Conservation (phyloP, 1,139 yeast genomes). For the Wickerhamiella pararugosa region DNA sequence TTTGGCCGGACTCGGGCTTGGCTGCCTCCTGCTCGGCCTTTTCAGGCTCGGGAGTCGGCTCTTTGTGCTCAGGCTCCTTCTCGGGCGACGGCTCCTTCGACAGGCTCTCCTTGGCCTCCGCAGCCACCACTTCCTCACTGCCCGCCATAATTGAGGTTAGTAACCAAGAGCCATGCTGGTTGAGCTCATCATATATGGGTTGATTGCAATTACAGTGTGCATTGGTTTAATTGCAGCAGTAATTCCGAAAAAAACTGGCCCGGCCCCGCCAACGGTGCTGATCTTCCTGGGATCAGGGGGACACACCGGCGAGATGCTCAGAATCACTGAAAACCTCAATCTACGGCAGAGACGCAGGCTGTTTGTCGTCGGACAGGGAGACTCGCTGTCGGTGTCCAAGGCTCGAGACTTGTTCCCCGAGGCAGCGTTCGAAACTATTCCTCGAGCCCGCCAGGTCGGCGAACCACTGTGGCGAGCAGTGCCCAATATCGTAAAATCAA, state of each 20-base stretch:
- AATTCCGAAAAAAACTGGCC: neutral
- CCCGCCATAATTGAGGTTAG: no score
- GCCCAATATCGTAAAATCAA: conserved; percentile 31
- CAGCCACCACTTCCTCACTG: neutral
- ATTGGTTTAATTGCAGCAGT: conserved; percentile 4
- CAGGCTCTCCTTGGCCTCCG: neutral
- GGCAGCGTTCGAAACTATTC: conserved; percentile 24
- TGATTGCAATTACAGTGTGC: no score
- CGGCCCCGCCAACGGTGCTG: conserved; percentile 5
- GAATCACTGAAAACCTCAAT: conserved; percentile 37
- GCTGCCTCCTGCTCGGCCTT: neutral
- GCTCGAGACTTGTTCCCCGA: conserved; percentile 20
- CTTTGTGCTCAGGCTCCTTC: neutral
- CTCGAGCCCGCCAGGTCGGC: conserved; percentile 33
- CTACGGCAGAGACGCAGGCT: conserved; percentile 22
- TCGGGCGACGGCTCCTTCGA: neutral
- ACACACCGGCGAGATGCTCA: conserved; percentile 89
- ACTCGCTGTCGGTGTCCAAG: conserved; percentile 38
- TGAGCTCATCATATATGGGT: no score
- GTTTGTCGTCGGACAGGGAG: conserved; percentile 32
- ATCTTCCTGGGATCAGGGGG: conserved; percentile 40
- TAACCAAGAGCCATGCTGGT: no score
- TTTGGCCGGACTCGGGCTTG: neutral
- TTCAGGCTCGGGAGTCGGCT: conserved; percentile 1
- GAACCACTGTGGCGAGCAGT: conserved; percentile 42